phyloP scores from a whole-genome alignment of 2,329 filamentous ascomycete species.

The Dothistroma septosporum region DNA sequence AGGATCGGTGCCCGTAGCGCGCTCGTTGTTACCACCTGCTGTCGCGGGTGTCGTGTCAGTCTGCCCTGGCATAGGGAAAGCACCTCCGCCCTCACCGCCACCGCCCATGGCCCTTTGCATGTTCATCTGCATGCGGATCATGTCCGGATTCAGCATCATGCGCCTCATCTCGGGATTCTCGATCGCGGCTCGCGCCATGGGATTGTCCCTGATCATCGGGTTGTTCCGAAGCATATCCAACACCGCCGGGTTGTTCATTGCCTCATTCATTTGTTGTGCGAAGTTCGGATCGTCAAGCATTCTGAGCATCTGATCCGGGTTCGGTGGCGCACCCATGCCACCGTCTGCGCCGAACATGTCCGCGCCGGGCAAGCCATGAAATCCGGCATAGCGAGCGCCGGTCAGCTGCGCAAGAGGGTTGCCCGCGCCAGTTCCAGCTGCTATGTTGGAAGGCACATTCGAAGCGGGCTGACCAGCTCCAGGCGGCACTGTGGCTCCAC shows the following conservation, averaged over 20 bases:
- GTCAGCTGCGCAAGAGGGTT: constrained; percentile 88
- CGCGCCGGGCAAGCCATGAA: constrained; percentile 79
- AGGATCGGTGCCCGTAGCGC: constrained; percentile 2
- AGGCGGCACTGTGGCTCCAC: constrained; percentile 38
- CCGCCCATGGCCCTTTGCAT: constrained; percentile 66
- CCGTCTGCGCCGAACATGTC: constrained; percentile 92
- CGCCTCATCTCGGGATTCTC: constrained; percentile 82
- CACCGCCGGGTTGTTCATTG: constrained; percentile 89
- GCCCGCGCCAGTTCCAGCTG: constrained; percentile 71
- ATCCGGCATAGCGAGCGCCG: constrained; percentile 87
- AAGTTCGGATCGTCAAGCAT: constrained; percentile 89
- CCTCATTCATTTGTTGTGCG: constrained; percentile 84
- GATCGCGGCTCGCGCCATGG: constrained; percentile 80
- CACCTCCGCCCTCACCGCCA: constrained; percentile 47
- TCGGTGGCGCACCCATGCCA: constrained; percentile 85
- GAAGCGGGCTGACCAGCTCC: constrained; percentile 49
- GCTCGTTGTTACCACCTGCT: constrained; percentile 31
- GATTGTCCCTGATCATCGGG: constrained; percentile 79
- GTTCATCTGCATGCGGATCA: constrained; percentile 74
- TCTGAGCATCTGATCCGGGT: constrained; percentile 72
- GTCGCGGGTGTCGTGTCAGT: constrained; percentile 71
- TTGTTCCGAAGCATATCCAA: constrained; percentile 70
- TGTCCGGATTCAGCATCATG: constrained; percentile 88
- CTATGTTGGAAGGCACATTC: constrained; percentile 71
- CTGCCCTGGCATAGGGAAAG: constrained; percentile 85